Evolutionary conservation across 108 stramenopile species (phyloP).

Genomic region (Fragilariopsis cylindrus): DNA sequence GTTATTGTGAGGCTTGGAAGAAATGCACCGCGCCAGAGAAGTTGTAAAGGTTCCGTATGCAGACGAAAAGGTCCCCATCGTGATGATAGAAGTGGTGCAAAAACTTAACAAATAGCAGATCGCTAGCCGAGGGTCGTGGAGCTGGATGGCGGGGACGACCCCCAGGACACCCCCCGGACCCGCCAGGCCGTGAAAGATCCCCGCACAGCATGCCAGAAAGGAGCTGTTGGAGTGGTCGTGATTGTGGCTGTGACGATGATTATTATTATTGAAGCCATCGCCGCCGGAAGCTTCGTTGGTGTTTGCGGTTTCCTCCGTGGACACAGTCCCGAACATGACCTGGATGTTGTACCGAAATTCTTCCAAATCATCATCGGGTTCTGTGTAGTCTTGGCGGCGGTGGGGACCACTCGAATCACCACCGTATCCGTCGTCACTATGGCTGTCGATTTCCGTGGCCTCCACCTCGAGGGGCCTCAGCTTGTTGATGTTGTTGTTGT

Average conservation of each 20-base stretch:
- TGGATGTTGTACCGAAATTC: background rate
- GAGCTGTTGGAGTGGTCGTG: background rate
- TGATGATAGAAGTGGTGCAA: constrained; percentile 54
- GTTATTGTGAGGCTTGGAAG: constrained; percentile 26
- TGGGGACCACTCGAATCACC: background rate
- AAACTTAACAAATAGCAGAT: constrained; percentile 58
- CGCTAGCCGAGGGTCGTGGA: constrained; percentile 52
- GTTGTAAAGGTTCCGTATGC: constrained; percentile 40
- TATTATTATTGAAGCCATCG: background rate
- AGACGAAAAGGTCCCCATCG: constrained; percentile 70
- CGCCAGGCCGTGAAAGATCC: constrained; percentile 71
- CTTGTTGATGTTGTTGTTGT: background rate
- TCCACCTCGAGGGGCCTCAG: too few species aligned
- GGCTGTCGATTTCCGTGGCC: background rate
- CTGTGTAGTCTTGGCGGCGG: background rate
- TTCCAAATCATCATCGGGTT: background rate
- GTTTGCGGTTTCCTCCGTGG: background rate
- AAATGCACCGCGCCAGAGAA: constrained; percentile 4
- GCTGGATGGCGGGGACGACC: constrained; percentile 75
- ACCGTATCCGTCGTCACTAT: background rate
- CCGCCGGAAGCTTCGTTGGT: background rate
- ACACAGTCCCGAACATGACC: background rate
- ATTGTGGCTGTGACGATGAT: constrained; percentile 3
- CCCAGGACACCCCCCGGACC: constrained; percentile 79
- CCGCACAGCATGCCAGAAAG: constrained; percentile 13